Evolutionary conservation across 2,329 filamentous ascomycete species (phyloP).

Genomic region (Penicillium vulpinum): DNA sequence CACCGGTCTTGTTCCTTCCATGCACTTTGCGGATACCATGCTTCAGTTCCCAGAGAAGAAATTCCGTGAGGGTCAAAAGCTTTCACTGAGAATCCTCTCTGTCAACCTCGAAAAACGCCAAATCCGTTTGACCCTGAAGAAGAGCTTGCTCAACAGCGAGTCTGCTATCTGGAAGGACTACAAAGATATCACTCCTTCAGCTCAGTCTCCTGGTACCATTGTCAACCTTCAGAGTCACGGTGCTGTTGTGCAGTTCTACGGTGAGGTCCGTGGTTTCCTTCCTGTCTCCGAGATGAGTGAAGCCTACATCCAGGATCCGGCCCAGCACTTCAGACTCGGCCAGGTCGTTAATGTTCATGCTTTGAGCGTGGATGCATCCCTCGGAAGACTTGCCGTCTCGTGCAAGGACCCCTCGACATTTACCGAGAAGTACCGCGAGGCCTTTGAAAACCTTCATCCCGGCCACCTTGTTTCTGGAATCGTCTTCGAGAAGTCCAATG

Average conservation of each 20-base stretch:
- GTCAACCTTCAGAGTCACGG: constrained; percentile 76
- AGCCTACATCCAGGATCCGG: constrained; percentile 85
- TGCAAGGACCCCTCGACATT: constrained; percentile 87
- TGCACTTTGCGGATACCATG: constrained; percentile 83
- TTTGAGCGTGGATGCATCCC: constrained; percentile 72
- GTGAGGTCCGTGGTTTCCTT: constrained; percentile 77
- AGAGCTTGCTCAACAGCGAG: constrained; percentile 88
- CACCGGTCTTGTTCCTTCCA: constrained; percentile 81
- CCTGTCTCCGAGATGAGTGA: constrained; percentile 98
- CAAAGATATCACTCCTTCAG: constrained; percentile 69
- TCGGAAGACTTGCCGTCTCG: constrained; percentile 75
- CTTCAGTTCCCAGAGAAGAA: constrained; percentile 95
- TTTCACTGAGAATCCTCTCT: constrained; percentile 84
- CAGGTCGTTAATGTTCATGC: constrained; percentile 91
- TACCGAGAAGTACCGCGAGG: constrained; percentile 71
- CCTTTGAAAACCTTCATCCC: constrained; percentile 70
- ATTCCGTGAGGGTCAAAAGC: constrained; percentile 79
- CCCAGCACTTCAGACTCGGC: constrained; percentile 82
- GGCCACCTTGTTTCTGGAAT: constrained; percentile 76
- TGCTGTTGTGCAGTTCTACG: constrained; percentile 91
- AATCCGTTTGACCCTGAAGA: constrained; percentile 88
- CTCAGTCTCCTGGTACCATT: constrained; percentile 82
- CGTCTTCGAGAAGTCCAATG: constrained; percentile 76
- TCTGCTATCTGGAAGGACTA: constrained; percentile 75
- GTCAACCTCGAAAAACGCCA: constrained; percentile 73